Base-by-base conservation (phyloP, 108 stramenopile species). In the Pseudonitzschia multiseries region DNA sequence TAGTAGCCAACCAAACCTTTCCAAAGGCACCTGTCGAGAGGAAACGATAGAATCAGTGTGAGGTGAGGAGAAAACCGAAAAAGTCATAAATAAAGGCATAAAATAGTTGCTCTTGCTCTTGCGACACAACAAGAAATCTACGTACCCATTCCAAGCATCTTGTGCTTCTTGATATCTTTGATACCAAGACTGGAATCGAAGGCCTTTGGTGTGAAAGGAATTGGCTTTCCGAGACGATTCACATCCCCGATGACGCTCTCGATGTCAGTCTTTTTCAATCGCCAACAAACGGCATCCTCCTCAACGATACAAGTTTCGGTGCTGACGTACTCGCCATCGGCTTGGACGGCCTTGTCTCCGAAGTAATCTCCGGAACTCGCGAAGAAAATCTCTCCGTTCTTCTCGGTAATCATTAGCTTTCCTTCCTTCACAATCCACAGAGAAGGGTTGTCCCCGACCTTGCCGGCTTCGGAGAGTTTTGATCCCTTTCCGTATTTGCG, bases 1-100 rank as follows among this genome's bases (percentile, higher is more conserved):
- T 71, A 51, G 89, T 83, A 0, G 79, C 81, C 46, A 97, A 83
- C 88, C 94, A 92, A 69, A 97, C 97, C 73, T 96, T 87, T 40
- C 97, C 98, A 62, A 99, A 99, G 22, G 90, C 89, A 26, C 98
- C 83, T 74, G 57, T 44, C 13, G 53, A 27, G 10, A 26, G 22
- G 22, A 27, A 59, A 31, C 15, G 27, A 31, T 13, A 59, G 20
- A 65, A 65, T 24, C 32, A 22, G 15, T 10, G 10, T 8, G 22
- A 27, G 8, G 24, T 24, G 44, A 42, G 36, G 26, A 44, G 8
- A 29, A 28, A 13, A 26, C 1, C 15, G 53, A 56, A 21, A 9
- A 70, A 36, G 56, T 29, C 40, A 41, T 3, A 31, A 27, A 54
- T 0, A 8, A 31, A 52, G 10, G 57, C 8, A 15, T 57, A 57